Conservation (phyloP, 352 stramenopile species). For the Phytophthora hybrid region DNA sequence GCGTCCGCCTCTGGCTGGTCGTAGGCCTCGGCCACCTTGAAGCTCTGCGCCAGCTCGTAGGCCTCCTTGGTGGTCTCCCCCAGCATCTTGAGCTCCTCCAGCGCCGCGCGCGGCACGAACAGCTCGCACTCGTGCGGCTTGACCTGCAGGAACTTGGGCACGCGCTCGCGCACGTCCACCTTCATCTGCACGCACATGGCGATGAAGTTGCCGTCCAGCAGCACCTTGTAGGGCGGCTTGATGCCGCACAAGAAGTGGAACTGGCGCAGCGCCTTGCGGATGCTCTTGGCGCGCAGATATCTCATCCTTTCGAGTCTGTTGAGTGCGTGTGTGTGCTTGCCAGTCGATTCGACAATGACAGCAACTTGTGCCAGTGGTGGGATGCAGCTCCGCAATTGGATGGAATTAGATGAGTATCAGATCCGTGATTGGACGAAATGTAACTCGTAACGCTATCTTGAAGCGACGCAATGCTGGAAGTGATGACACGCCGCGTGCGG, state of each 20-base stretch:
- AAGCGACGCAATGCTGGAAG: conserved; percentile 16
- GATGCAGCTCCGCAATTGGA: conserved; percentile 7
- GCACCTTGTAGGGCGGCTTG: conserved; percentile 85
- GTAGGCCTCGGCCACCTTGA: conserved; percentile 66
- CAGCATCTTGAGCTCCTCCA: conserved; percentile 81
- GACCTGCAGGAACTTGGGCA: conserved; percentile 87
- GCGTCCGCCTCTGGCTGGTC: conserved; percentile 37
- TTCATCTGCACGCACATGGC: conserved; percentile 91
- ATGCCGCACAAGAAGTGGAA: conserved; percentile 91
- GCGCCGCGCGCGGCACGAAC: conserved; percentile 69
- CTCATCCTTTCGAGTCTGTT: conserved; percentile 50
- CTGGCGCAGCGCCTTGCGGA: conserved; percentile 87
- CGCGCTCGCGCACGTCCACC: conserved; percentile 76
- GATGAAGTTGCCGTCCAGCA: conserved; percentile 90
- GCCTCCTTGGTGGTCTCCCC: conserved; percentile 66
- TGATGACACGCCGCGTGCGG: conserved; percentile 7
- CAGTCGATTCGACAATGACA: conserved; percentile 38
- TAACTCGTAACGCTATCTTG: conserved; percentile 20
- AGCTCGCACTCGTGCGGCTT: conserved; percentile 78
- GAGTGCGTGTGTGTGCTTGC: conserved; percentile 4
- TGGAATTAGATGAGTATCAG: background rate
- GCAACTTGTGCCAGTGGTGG: background rate
- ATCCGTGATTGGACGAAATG: conserved; percentile 31
- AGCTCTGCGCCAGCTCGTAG: conserved; percentile 72
- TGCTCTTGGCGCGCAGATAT: conserved; percentile 86